Conservation (phyloP, 139 green algal species). For the Haematococcus lacustris region DNA sequence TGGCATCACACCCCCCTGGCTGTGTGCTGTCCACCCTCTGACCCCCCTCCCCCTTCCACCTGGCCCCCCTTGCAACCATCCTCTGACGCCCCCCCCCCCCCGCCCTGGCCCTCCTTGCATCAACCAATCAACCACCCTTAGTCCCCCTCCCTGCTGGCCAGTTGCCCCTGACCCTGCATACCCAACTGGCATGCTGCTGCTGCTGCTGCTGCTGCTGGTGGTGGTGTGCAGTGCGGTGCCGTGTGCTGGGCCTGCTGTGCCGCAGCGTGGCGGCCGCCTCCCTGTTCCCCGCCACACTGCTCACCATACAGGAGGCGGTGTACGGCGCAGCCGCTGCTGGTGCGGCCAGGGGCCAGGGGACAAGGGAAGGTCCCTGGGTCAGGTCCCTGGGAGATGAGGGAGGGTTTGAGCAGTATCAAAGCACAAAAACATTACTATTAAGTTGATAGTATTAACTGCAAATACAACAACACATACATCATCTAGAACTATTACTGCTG, state of each 20-base stretch:
- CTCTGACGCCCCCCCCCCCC: too few species aligned
- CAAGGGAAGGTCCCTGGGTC: background rate
- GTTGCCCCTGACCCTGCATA: background rate
- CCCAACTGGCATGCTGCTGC: background rate
- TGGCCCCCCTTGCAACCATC: constrained; percentile 20
- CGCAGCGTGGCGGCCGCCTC: constrained; percentile 71
- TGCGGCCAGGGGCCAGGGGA: background rate
- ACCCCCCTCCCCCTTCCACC: constrained; percentile 9
- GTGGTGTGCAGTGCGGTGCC: constrained; percentile 14
- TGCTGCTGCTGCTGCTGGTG: background rate
- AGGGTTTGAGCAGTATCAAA: background rate
- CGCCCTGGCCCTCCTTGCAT: background rate
- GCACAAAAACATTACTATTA: background rate
- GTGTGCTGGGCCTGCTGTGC: constrained; percentile 13
- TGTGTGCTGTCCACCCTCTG: too few species aligned
- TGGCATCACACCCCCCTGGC: too few species aligned
- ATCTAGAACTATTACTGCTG: background rate
- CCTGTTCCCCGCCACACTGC: constrained; percentile 52
- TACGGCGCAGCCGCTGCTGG: background rate
- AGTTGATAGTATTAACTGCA: background rate
- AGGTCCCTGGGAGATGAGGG: too few species aligned
- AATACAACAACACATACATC: background rate
- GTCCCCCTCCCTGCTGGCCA: background rate
- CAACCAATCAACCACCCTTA: background rate
- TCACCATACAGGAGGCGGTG: constrained; percentile 30